Base-by-base conservation (phyloP, 495 filamentous ascomycete genomes). In the Beverwykella pulmonaria region DNA sequence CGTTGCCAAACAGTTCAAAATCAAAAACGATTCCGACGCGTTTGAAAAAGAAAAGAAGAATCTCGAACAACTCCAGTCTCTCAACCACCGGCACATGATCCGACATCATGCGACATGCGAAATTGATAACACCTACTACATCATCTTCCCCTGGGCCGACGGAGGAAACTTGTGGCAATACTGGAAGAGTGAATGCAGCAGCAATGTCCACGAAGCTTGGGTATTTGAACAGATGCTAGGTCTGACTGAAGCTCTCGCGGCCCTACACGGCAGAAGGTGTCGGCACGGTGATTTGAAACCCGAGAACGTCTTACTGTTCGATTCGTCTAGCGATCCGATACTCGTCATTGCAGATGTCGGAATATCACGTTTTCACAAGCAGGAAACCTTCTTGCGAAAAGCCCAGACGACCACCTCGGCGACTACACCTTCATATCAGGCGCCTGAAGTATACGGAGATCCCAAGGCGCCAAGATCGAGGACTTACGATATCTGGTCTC, bases 201-300 rank as follows among this genome's bases (percentile, higher is more conserved):
- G 19, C 7, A 32, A 22, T 29, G n/a, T 22, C 14, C 10, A 44
- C 27, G 2, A 12, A 19, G 6, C 39, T 46, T 59, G 55, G 55
- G 2, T n/a, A 4, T 5, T 53, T 23, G 5, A 20, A 25, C 59
- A 61, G 46, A 27, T 50, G 17, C 48, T 52, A 8, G 59, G 59
- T 3, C 2, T 52, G 9, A 22, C 59, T 19, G 19, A 22, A 3
- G 59, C 59, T n/a, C 47, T 61, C 14, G 17, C 9, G 19, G 27
- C 8, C 2, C 46, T 61, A 19, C 59, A 61, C 27, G 22, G 30
- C 1, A 34, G 5, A 2, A 30, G 19, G 9, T 32, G 20, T 52
- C 59, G 59, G 5, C 59, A 61, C 47, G 59, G 59, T 23, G 59
- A 61, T 39, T 22, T 61, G 41, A 61, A 61, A 25, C 59, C 59